phyloP scores from a whole-genome alignment of 1,284 basidiomycete genomes.

The Cystobasidium sp. region DNA sequence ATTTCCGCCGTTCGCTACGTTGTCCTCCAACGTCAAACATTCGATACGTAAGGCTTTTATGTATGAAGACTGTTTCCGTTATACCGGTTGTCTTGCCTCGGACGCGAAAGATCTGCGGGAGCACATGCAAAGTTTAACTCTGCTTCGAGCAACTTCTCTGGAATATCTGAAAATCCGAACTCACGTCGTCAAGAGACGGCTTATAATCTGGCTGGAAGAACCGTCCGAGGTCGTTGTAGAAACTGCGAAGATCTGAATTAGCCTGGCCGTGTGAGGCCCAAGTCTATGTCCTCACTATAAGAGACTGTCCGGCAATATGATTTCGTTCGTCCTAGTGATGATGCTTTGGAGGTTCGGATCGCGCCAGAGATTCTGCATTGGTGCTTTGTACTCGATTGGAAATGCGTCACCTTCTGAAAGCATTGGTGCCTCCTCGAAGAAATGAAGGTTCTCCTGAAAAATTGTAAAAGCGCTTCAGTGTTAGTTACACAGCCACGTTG shows the following conservation, averaged over 20 bases:
- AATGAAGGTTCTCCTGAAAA: slow-evolving; percentile 59
- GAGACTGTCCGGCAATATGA: slow-evolving; percentile 79
- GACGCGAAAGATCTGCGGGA: slow-evolving; percentile 70
- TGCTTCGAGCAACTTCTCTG: slow-evolving; percentile 57
- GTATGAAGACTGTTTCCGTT: slow-evolving; percentile 83
- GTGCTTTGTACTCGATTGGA: slow-evolving; percentile 67
- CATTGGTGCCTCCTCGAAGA: slow-evolving; percentile 71
- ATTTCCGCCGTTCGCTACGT: slow-evolving; percentile 82
- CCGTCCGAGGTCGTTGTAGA: slow-evolving; percentile 68
- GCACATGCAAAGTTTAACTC: slow-evolving; percentile 20
- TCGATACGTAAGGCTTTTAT: slow-evolving; percentile 54
- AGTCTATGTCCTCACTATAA: slow-evolving; percentile 61
- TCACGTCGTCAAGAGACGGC: slow-evolving; percentile 68
- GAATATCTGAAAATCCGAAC: slow-evolving; percentile 41
- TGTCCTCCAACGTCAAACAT: slow-evolving; percentile 90
- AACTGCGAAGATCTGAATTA: slow-evolving; percentile 57
- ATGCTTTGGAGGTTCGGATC: slow-evolving; percentile 76
- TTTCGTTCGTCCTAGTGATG: slow-evolving; percentile 77
- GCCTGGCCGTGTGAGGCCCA: neutral
- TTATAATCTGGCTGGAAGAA: slow-evolving; percentile 61
- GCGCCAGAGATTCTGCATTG: slow-evolving; percentile 74
- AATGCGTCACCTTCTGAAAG: slow-evolving; percentile 79
- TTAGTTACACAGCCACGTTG: neutral
- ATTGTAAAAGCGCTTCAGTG: neutral
- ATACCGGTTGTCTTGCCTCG: slow-evolving; percentile 89